Base-by-base conservation (phyloP, 768 basidiomycete genomes). In the Rhodotorula babjevae region DNA sequence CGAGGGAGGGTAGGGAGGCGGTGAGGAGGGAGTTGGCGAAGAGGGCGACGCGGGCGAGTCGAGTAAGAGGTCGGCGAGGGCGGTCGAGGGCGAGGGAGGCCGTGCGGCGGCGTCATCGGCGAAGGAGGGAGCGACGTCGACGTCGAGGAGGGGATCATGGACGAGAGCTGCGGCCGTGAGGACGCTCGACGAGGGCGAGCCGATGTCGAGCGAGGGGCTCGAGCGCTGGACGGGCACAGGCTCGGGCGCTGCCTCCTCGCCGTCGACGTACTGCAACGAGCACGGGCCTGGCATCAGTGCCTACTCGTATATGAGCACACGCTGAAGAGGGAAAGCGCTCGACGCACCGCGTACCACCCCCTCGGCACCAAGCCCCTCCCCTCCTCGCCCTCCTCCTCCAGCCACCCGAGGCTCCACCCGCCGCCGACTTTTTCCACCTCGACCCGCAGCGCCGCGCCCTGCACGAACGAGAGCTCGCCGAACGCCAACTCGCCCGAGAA, bases 351-450 rank as follows among this genome's bases (percentile, higher is more conserved):
- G 50, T 76, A 76, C 62, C 65, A 76, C 3, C 71, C 75, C n/a
- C 68, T 61, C 62, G 75, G 71, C 1, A 76, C 40, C 31, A 76
- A 33, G 6, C 75, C 75, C 29, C 75, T 60, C 33, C 61, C 71
- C 7, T 33, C 57, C 29, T 73, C 71, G 2, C 75, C 75, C 19
- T 33, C 47, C 5, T n/a, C 53, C 50, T 57, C 50, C 0, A 57
- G 3, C 11, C 21, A 76, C 2, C 75, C 75, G 31, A 76, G 46
- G 47, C 75, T 76, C 75, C 75, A 76, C 2, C 68, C 69, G 0
- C 71, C 75, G 2, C 75, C 75, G 0, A 76, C 31, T 23, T 76
- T 69, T 50, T 72, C 75, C 0, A 73, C 25, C 36, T 76, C 75
- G 46, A 76, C 59, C 14, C 60, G n/a, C 7, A 76, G 29, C 44